These are phyloP conservation scores for Coemansia sp. DNA, from an alignment of 192 early-diverging fungal species.

Conservation along the genomic window DNA sequence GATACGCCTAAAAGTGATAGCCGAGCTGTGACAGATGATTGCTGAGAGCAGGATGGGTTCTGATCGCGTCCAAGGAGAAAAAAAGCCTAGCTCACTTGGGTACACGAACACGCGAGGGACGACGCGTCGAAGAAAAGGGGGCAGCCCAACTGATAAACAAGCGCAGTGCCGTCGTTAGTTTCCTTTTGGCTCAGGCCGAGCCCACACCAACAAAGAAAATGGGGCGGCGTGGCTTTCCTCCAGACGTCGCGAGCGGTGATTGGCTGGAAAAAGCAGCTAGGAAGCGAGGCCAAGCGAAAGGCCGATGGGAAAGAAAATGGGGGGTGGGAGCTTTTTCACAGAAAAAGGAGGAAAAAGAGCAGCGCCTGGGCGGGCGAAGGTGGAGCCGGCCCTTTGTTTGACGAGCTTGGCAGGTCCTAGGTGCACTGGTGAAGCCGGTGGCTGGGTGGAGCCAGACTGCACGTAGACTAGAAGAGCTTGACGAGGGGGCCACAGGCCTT, in stretches of 20 bases:
- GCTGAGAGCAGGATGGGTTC: not conserved
- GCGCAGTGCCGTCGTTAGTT: not conserved
- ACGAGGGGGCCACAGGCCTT: not conserved
- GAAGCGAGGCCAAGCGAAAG: not conserved
- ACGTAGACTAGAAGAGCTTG: conserved; percentile 4
- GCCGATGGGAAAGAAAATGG: conserved; percentile 5
- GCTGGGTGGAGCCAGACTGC: conserved; percentile 10
- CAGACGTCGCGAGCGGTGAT: conserved; percentile 14
- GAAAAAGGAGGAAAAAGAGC: not conserved
- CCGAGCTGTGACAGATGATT: not conserved
- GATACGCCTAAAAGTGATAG: not conserved
- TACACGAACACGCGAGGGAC: not conserved
- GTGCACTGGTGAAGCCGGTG: conserved; percentile 1
- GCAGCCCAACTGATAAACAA: not conserved
- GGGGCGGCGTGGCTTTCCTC: not conserved
- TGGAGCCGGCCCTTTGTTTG: not conserved
- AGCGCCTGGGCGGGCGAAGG: not conserved
- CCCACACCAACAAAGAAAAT: not conserved
- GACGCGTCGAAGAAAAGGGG: not conserved
- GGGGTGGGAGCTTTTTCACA: conserved; percentile 7
- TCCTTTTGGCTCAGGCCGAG: not conserved
- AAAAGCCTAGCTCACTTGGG: not conserved
- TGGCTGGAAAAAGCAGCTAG: conserved; percentile 4
- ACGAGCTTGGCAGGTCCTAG: not conserved
- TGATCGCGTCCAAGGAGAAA: not conserved